Base-by-base conservation (phyloP, 2,329 filamentous ascomycete species). In the Aspergillus fumigatiaffinis region DNA sequence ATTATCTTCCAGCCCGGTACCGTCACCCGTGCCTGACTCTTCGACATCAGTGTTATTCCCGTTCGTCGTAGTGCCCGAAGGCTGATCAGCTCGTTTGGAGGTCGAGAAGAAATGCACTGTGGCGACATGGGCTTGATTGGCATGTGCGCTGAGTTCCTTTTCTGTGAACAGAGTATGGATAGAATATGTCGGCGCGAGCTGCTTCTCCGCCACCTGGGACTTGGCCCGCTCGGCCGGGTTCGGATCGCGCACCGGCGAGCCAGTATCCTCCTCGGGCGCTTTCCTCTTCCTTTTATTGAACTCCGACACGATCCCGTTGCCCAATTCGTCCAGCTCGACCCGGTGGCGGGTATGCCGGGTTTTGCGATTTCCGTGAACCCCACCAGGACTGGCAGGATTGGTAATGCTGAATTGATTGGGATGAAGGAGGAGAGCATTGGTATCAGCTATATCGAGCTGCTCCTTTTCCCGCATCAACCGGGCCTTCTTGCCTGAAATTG, bases 381-480 rank as follows among this genome's bases (percentile, higher is more conserved):
- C 84, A 50, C 84, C 84, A 23, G 85, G 85, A 57, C 83, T 86
- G 20, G 80, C 79, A n/a, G 84, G 84, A 59, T 86, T 83, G 63
- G 83, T 84, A 60, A 87, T 84, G 69, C 82, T 85, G 73, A 87
- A 87, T 63, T 88, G 85, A 60, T 82, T 86, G 14, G 85, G 85
- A 60, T 88, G 84, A 6, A 87, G 78, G 10, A 87, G 80, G 53
- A 87, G 78, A 6, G 85, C 83, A 66, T 86, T 87, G 70, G 82
- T 87, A 70, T 88, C 85, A 3, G 84, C 84, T 58, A 87, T 83
- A 63, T 88, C 86, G 25, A 88, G 75, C 67, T 87, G 84, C 64
- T 88, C 85, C 68, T 87, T 88, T 66, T 88, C 85, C 58, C 83
- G 82, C 73, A 84, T 79, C 56, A 88, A 73, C 42, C 82, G 77